Base-by-base conservation (phyloP, 306 rosid species). In the Cicer chorassanicum region DNA sequence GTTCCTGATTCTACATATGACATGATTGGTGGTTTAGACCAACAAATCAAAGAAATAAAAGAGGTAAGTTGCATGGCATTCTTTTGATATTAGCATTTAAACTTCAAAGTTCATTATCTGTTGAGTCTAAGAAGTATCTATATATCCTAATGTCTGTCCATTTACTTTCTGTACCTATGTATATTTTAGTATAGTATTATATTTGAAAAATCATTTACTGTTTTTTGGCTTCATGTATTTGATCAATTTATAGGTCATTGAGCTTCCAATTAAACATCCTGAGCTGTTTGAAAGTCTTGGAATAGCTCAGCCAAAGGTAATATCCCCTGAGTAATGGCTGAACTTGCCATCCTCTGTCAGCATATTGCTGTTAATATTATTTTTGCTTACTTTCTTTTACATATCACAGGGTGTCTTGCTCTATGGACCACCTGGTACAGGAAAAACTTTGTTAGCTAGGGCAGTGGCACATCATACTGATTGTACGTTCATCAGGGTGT, bases 1-100 rank as follows among this genome's bases (percentile, higher is more conserved):
- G 99, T 95, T 79, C 99, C 99, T n/a, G 98, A 95, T 79, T 95
- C 99, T 60, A 95, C 99, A 0, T 95, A 92, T 79, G 99, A 95
- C 77, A 95, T 95, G 98, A 95, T 95, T 65, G 99, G 99, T 88
- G 99, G 99, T 68, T 90, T 95, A 44, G 99, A 95, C 80, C 99
- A 95, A 86, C 99, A 95, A 83, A 95, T 95, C 80, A 95, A 95
- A 72, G 99, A 95, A 84, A 95, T 95, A 15, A 95, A 95, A 67
- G 99, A 95, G 98, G 99, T 90, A 66, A 34, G 24, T 53, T 54
- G 49, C 19, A 40, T 57, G 73, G 19, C 29, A 8, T 60, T 18
- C 18, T 80, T 75, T 73, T 55, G 61, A 9, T 59, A 18, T 74
- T 70, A 65, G 72, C 71, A 48, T 38, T 45, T 34, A 45, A 8